Percentiles rank a stretch among this genome's conserved stretches.
phyloP scores from a whole-genome alignment of 805 yeast genomes.

The Ogataea trehalophila region DNA sequence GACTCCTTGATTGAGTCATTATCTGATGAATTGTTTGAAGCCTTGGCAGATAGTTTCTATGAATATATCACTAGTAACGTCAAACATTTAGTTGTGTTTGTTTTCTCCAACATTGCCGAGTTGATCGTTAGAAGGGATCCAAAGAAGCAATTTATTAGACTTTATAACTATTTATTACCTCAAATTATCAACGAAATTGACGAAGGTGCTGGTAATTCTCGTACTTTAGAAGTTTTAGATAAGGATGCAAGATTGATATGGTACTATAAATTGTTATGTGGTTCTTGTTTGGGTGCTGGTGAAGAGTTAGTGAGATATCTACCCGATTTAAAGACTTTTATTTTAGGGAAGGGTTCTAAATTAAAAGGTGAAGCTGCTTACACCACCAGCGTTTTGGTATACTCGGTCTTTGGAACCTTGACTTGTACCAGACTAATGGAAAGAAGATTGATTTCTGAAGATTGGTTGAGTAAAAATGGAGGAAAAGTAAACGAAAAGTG shows the following conservation, averaged over 20 bases:
- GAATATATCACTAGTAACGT: slow-evolving; percentile 59
- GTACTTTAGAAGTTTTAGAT: slow-evolving; percentile 64
- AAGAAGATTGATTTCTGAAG: slow-evolving; percentile 47
- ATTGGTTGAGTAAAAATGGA: slow-evolving; percentile 32
- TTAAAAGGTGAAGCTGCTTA: slow-evolving; percentile 58
- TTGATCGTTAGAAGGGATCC: slow-evolving; percentile 66
- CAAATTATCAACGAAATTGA: slow-evolving; percentile 66
- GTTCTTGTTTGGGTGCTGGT: slow-evolving; percentile 67
- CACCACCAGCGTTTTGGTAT: slow-evolving; percentile 50
- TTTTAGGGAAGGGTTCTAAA: slow-evolving; percentile 39
- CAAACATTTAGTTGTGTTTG: slow-evolving; percentile 55
- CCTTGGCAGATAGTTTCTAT: slow-evolving; percentile 43
- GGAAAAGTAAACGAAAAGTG: slow-evolving; percentile 40
- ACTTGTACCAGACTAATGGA: slow-evolving; percentile 59
- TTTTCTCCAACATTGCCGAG: slow-evolving; percentile 69
- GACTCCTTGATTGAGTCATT: slow-evolving; percentile 52
- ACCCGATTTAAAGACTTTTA: slow-evolving; percentile 42
- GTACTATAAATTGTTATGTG: slow-evolving; percentile 64
- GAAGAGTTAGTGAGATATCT: slow-evolving; percentile 38
- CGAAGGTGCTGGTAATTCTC: slow-evolving; percentile 74
- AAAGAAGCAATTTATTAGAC: slow-evolving; percentile 36
- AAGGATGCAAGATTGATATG: slow-evolving; percentile 74
- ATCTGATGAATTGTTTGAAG: slow-evolving; percentile 49
- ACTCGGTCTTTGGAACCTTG: slow-evolving; percentile 59
- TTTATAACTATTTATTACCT: slow-evolving; percentile 41